Evolutionary conservation across 345 rosid species (phyloP), one percentile per base, ranked within the genome.

Genomic region (Iberis pinnata): DNA sequence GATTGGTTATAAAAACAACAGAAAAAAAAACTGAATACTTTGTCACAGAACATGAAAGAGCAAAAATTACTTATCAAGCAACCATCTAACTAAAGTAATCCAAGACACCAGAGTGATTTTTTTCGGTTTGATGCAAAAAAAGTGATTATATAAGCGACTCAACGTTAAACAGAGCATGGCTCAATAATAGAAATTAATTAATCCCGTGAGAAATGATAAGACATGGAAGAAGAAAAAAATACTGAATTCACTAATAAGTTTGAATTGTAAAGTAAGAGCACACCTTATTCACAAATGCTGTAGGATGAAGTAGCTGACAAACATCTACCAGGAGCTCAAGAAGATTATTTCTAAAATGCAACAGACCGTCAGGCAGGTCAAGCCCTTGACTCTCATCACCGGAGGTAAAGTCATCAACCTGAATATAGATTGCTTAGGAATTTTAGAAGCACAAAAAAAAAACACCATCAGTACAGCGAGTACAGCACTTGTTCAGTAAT

Each of bases 241-340:
- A 64, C 19, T 39, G 18, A 39, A 32, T 48, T 12, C 41, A 26
- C 11, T 47, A 2, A 57, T 32, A 37, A 22, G 14, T 49, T 43
- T 38, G 47, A 51, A 58, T 19, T 18, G 26, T 53, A 15, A 69
- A 66, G 68, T 41, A 48, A 73, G 54, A 47, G 43, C 65, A 59
- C 56, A 90, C 98, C 98, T 84, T 87, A 61, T 79, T 83, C 53
- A 80, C 48, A 73, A 80, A 84, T 53, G 73, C 63, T 15, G 72
- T 56, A 45, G 96, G 80, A 60, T 68, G 78, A 63, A 84, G 68
- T 53, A 89, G 78, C 61, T 89, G 97, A 51, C 97, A 89, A 36
- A 84, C 79, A 75, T 89, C 97, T 63, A 80, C 94, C 76, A 86
- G 64, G 65, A 84, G 84, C 69, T 89, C 97, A 45, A 77, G 76